Percentiles rank a stretch among this genome's conserved stretches.
These are phyloP conservation scores for Nematocida major DNA, from an alignment of 371 early-diverging fungal species.

Conservation along the genomic window DNA sequence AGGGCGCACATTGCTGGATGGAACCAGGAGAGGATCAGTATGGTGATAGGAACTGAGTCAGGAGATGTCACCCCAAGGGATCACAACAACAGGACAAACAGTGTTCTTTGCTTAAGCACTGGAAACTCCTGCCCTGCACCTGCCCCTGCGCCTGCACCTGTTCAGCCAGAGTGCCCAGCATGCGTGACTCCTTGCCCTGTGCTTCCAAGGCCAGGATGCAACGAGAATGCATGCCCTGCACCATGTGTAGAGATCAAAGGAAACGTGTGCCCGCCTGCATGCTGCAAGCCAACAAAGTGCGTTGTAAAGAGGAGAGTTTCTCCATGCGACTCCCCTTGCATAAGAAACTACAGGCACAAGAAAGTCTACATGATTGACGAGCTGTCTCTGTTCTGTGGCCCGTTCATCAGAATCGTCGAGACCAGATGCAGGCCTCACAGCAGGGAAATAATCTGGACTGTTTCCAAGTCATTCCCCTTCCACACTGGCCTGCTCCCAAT, in stretches of 20 bases:
- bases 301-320: slow-evolving; percentile 8
- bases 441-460: slow-evolving; percentile 19
- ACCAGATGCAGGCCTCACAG: slow-evolving; percentile 22
- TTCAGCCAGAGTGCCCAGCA: not conserved
- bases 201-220: not conserved
- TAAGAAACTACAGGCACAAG: slow-evolving; percentile 32
- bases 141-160: not conserved
- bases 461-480: slow-evolving; percentile 26
- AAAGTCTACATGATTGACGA: slow-evolving; percentile 50
- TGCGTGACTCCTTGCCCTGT: not conserved
- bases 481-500: not conserved
- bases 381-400: slow-evolving; percentile 20
- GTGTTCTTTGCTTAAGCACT: slow-evolving; percentile 15
- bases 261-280: slow-evolving; percentile 3
- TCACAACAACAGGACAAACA: slow-evolving; percentile 22
- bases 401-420: slow-evolving; percentile 42
- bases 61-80: slow-evolving; percentile 37
- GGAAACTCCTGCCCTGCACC: not conserved
- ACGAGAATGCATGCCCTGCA: not conserved
- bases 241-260: not conserved
- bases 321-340: slow-evolving; percentile 49
- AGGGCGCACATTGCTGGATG: slow-evolving; percentile 32
- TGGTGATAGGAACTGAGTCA: slow-evolving; percentile 25
- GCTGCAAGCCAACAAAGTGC: slow-evolving; percentile 47
- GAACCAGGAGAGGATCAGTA: slow-evolving; percentile 34